Evolutionary conservation across 306 rosid species (phyloP), one percentile per base, ranked within the genome.

Genomic region (Carpinus viminea): DNA sequence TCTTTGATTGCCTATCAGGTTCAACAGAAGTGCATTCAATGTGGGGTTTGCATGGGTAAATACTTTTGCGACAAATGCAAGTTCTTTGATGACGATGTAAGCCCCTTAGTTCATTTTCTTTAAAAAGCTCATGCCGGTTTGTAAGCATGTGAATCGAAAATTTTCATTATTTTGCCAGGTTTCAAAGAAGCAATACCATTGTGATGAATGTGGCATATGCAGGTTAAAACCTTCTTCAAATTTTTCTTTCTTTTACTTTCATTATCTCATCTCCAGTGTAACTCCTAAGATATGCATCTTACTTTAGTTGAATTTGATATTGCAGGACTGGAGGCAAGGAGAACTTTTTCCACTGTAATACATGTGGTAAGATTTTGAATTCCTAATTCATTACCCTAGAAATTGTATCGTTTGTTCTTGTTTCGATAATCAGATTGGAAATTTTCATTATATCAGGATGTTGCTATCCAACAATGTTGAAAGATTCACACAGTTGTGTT

Each of bases 151-250:
- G 20, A 11, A 3, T 66, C 13, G 13, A 31, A 31, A 38, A 13
- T 50, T 16, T 15, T 31, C n/a, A 12, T 57, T 73, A 36, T 36
- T 45, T 74, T 72, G 20, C 12, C 55, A 87, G 87, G 87, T 88
- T 34, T 83, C 88, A 1, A 93, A 91, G 78, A 80, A 83, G 16
- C 97, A 88, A 60, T 91, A 86, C 88, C 97, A 93, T 81, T 93
- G 96, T 57, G 79, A 88, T 76, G 90, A 84, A 82, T 93, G 97
- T 81, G 97, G 94, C 12, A 93, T 93, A 79, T 93, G 97, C 97
- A 88, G 87, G 91, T 87, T 69, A 65, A 72, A 72, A 64, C 12
- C 70, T 79, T 38, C 68, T 79, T 38, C 68, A 55, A 21, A 5
- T 48, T 53, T 55, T 54, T 17, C 20, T 9, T 65, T 34, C 12